Percentiles rank a stretch among this genome's conserved stretches.
phyloP scores from a whole-genome alignment of 179 eudicot species.

The Silene coronaria region DNA sequence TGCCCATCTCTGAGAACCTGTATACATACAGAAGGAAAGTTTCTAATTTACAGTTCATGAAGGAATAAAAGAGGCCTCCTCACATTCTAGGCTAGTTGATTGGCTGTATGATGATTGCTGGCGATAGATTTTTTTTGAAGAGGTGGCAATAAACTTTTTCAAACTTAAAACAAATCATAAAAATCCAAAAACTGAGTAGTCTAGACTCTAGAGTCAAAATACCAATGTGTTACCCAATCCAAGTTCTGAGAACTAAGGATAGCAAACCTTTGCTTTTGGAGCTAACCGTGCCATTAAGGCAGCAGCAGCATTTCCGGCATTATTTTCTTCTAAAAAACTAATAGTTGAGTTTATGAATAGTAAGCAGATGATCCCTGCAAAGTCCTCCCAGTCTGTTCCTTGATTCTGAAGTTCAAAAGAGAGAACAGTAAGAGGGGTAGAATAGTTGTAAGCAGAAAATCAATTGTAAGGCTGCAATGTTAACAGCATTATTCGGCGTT shows the following conservation, averaged over 20 bases:
- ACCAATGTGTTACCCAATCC: background rate
- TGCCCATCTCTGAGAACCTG: conserved; percentile 64
- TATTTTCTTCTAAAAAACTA: conserved; percentile 66
- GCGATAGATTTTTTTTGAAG: background rate
- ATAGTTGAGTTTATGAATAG: conserved; percentile 56
- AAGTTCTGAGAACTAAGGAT: background rate
- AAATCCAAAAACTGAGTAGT: too few relatives aligned
- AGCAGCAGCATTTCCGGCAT: conserved; percentile 72
- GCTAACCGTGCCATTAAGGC: conserved; percentile 63
- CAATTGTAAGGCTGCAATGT: background rate
- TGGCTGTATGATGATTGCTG: too few relatives aligned
- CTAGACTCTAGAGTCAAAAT: too few relatives aligned
- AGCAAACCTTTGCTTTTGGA: conserved; percentile 53
- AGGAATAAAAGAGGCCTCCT: background rate
- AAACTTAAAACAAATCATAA: too few relatives aligned
- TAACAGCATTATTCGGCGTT: background rate
- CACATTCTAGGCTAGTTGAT: background rate
- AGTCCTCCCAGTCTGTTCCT: conserved; percentile 72
- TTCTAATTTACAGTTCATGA: background rate
- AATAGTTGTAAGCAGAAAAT: background rate
- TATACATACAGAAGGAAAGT: background rate
- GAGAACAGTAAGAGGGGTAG: background rate
- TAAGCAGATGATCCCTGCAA: conserved; percentile 52
- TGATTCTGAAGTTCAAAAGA: conserved; percentile 35
- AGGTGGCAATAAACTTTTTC: background rate